phyloP scores from a whole-genome alignment of 495 filamentous ascomycete species.

The Chlorociboria aeruginascens region DNA sequence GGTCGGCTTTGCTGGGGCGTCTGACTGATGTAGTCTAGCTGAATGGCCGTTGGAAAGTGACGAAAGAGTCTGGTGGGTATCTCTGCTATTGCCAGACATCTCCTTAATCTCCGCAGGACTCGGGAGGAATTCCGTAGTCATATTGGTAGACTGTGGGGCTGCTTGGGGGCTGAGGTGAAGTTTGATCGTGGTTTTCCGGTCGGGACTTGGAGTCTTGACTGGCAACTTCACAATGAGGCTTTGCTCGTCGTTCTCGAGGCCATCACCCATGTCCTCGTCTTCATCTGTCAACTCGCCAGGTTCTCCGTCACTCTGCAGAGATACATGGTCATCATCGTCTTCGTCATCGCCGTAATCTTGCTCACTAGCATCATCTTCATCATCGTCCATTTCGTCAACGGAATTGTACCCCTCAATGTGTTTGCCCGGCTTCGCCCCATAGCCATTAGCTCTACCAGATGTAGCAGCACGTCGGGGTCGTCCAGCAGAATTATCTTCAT shows the following conservation, averaged over 20 bases:
- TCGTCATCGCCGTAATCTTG: constrained; percentile 63
- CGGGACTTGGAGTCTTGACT: constrained; percentile 24
- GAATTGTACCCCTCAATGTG: constrained; percentile 39
- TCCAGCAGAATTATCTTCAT: constrained; percentile 5
- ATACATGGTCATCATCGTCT: constrained; percentile 49
- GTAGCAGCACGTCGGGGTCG: constrained; percentile 15
- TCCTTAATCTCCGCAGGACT: not conserved
- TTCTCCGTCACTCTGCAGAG: constrained; percentile 52
- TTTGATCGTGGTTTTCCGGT: constrained; percentile 13
- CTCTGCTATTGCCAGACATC: not conserved
- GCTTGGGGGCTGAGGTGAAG: constrained; percentile 2
- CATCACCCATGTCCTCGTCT: constrained; percentile 39
- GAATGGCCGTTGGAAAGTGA: not conserved
- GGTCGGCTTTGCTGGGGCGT: constrained; percentile 2
- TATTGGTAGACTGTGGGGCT: not conserved
- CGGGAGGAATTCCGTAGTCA: not conserved
- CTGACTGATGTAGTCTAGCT: not conserved
- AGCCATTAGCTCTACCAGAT: constrained; percentile 26
- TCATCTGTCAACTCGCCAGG: constrained; percentile 37
- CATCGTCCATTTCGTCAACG: constrained; percentile 51
- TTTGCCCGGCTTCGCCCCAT: constrained; percentile 23
- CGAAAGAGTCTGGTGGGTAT: not conserved
- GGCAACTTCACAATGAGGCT: constrained; percentile 58
- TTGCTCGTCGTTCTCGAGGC: constrained; percentile 38
- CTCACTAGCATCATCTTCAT: constrained; percentile 48